Evolutionary conservation across 2,329 filamentous ascomycete species (phyloP).

Genomic region (Pleoardoris graminearum): DNA sequence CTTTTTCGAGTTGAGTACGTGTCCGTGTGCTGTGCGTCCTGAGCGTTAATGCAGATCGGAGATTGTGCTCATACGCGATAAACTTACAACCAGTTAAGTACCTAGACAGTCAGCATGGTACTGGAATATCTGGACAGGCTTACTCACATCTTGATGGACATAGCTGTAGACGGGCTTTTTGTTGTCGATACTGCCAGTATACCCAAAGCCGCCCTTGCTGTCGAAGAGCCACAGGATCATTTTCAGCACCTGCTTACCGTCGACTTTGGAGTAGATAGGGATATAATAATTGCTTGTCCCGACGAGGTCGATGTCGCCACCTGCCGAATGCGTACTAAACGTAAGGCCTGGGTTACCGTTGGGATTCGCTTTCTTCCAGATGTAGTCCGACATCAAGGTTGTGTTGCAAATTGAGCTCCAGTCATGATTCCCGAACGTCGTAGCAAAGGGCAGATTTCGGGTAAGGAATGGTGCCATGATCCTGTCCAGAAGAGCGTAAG

Average conservation of each 20-base stretch:
- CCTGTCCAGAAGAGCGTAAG: constrained; percentile 27
- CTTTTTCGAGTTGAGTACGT: constrained; percentile 17
- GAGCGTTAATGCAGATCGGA: background rate
- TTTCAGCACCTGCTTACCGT: constrained; percentile 27
- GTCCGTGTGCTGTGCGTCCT: constrained; percentile 11
- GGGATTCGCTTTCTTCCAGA: constrained; percentile 47
- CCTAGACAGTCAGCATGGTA: background rate
- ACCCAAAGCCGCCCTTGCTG: constrained; percentile 33
- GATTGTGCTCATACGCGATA: background rate
- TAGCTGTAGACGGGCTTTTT: constrained; percentile 19
- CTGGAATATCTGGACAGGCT: background rate
- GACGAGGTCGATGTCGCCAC: constrained; percentile 38
- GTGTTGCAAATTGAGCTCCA: constrained; percentile 32
- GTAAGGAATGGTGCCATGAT: constrained; percentile 54
- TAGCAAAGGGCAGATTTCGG: constrained; percentile 63
- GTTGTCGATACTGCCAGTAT: constrained; percentile 16
- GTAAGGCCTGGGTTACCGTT: constrained; percentile 39
- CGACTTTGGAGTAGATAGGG: constrained; percentile 51
- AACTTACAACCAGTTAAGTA: constrained; percentile 3
- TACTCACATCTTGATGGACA: constrained; percentile 29
- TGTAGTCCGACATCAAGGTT: constrained; percentile 25
- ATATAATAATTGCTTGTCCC: constrained; percentile 59
- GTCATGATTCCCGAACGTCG: constrained; percentile 74
- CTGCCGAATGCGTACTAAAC: constrained; percentile 49
- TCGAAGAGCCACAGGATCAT: constrained; percentile 76